Base-by-base conservation (phyloP, 768 basidiomycete genomes). In the Lactarius indigo region DNA sequence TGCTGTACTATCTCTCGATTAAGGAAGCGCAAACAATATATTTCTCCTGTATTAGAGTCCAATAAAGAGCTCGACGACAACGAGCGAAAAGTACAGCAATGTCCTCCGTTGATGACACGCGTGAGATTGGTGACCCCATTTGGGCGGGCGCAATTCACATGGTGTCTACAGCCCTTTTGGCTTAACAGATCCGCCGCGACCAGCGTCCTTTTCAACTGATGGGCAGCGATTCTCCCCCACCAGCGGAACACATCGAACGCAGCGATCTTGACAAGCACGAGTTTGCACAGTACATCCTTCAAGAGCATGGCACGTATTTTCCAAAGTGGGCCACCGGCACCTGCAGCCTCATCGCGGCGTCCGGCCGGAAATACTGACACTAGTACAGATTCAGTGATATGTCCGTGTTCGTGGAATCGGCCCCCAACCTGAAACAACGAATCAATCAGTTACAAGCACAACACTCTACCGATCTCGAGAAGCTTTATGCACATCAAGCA, bases 381-480 rank as follows among this genome's bases (percentile, higher is more conserved):
- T 18, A 5, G 13, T 13, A 17, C 58, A 68, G 66, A 56, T 37
- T 61, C 54, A 59, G 50, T 39, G 69, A 64, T 37, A 63, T 70
- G 62, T 39, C 62, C 31, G 64, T 59, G 2, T 61, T 63, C 5
- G 28, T 56, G 26, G 79, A 79, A 37, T 76, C 76, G 4, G 55
- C 74, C 35, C 72, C 73, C 0, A 68, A 28, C 60, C 5, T 80
- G 54, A 69, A 71, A 17, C 68, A 72, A 28, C 75, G 73, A n/a
- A 77, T 79, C 63, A 63, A 50, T 33, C 68, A 69, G 39, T 72
- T 79, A 63, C 77, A 74, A 57, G 54, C 56, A 30, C 74, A 73
- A 57, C 77, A 80, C 57, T 61, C 63, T 1, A 65, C 66, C 35
- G 77, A 78, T 47, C 73, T 79, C 15, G 73, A 75, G 61, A 68